Evolutionary conservation across 305 asterid species (phyloP), one percentile per base, ranked within the genome.

Genomic region (Galium porrigens): DNA sequence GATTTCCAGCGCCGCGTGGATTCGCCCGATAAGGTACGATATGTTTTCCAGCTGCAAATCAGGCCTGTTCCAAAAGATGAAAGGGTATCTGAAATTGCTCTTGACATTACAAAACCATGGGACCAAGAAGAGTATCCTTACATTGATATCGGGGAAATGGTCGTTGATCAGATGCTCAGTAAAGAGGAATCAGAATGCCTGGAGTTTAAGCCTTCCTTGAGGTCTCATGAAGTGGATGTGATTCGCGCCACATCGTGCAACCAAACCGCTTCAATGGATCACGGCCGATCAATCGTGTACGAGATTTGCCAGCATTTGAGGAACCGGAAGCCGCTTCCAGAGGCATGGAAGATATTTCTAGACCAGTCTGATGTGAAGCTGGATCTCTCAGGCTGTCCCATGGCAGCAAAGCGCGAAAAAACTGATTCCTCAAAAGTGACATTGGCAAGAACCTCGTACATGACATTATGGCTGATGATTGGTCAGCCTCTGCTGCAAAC

Each of bases 251-350:
- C 84, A 7, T 80, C 84, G 1, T 79, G 84, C 64, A 78, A 71
- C 37, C 82, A 85, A 61, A 81, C 89, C 39, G 82, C 89, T 39
- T 85, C 86, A 1, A 75, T 81, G 73, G 94, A 85, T 71, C 94
- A 83, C 34, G 89, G 86, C 30, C 84, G 87, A 32, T 83, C 89
- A 59, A 37, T 85, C 25, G 73, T 85, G 20, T 85, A 83, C 41
- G 79, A 68, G 10, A 85, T 85, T 42, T 85, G 87, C 78, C 94
- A 85, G 58, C 77, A 79, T 68, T 70, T 85, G 54, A 66, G 87
- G 66, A 81, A 75, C 72, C 74, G 70, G 61, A 77, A 81, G 75
- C 87, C 94, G 36, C 81, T 85, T 51, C 87, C 84, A 0, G 83
- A 78, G 66, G 71, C 84, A 27, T 81, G 89, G 89, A 83, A 74